phyloP scores from a whole-genome alignment of 139 green algal genomes.

The Picochlorum sp. region DNA sequence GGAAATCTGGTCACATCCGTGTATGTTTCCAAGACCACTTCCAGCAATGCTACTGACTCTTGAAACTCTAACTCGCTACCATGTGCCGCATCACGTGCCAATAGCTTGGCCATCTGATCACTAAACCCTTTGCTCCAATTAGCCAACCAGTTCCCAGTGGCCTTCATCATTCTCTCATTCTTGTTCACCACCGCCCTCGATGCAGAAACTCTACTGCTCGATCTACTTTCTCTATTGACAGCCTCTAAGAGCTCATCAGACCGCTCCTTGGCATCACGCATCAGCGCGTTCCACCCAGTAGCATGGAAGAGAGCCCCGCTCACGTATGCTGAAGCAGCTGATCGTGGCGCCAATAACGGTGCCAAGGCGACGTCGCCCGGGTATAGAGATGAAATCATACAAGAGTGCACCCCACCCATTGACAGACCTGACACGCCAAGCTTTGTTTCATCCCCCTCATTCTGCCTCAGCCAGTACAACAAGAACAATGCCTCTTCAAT shows the following conservation, averaged over 20 bases:
- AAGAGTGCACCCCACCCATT: slow-evolving; percentile 84
- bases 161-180: neutral
- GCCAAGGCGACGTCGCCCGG: slow-evolving; percentile 44
- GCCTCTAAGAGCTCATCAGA: slow-evolving; percentile 5
- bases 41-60: slow-evolving; percentile 25
- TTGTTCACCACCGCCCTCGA: neutral
- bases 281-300: slow-evolving; percentile 37
- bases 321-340: slow-evolving; percentile 64
- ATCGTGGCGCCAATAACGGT: slow-evolving; percentile 67
- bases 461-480: slow-evolving; percentile 45
- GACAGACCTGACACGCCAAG: slow-evolving; percentile 63
- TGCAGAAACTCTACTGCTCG: neutral
- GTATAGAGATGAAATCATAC: slow-evolving; percentile 69
- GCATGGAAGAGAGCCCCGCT: slow-evolving; percentile 58
- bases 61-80: neutral
- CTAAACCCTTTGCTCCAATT: slow-evolving; percentile 1
- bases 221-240: slow-evolving; percentile 15
- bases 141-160: neutral
- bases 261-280: slow-evolving; percentile 13
- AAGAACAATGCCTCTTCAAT: slow-evolving; percentile 73
- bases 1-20: slow-evolving; percentile 71
- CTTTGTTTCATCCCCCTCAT: slow-evolving; percentile 29
- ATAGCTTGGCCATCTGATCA: slow-evolving; percentile 1
- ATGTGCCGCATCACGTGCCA: slow-evolving; percentile 18
- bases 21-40: slow-evolving; percentile 68